Base-by-base conservation (phyloP, 768 basidiomycete genomes). In the Hygrocybe coccinea region DNA sequence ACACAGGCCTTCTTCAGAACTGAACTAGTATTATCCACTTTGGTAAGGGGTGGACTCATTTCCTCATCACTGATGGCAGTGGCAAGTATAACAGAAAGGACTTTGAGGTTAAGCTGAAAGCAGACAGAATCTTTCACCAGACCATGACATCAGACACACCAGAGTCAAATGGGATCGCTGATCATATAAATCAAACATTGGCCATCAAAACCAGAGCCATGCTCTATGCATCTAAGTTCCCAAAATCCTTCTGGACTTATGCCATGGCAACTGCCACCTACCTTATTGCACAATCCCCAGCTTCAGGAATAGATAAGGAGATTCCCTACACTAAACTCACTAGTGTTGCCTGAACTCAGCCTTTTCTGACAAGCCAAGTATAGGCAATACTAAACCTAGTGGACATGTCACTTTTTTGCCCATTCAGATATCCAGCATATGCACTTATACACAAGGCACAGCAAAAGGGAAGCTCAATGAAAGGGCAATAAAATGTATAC, bases 111-210 rank as follows among this genome's bases (percentile, higher is more conserved):
- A 17, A 50, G 15, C 49, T 50, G n/a, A 15, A 25, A 22, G 29
- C 12, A 11, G n/a, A 24, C 17, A 25, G 49, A n/a, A 34, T 37
- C 36, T 4, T 50, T 4, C 49, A 37, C n/a, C 19, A 50, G 25
- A 14, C 36, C 15, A 50, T 6, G n/a, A 25, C 49, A 17, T 5
- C 29, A 17, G 12, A 50, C 15, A 50, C 29, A 24, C 49, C 19
- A 9, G 61, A 64, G 39, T 64, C 69, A 41, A 69, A 70, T 47
- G 67, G 69, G 4, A n/a, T 69, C 11, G 69, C 69, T 1, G 64
- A 71, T 54, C 53, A 64, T 8, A 57, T 65, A 45, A 71, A 71
- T 44, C 62, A 67, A 36, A 68, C 65, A 15, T 25, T 70, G 3
- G 37, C 61, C 10, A 59, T 64, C 22, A 17, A 58, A 15, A 59